Evolutionary conservation across 2,329 filamentous ascomycete genomes (phyloP).

Genomic region (Akanthomyces muscarius): DNA sequence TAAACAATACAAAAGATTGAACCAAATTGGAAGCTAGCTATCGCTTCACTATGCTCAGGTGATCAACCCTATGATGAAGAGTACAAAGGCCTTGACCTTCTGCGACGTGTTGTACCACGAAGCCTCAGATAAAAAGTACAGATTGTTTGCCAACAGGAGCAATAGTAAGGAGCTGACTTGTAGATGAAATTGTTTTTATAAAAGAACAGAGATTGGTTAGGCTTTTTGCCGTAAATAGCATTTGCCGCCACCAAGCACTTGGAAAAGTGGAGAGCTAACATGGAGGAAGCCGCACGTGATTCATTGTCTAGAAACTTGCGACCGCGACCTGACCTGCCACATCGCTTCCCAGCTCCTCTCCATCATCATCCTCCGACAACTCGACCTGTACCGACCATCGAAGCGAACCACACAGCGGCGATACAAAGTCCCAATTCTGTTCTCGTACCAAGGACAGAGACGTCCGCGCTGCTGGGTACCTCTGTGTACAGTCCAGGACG

Average conservation of each 20-base stretch:
- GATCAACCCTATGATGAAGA: no score
- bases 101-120: no score
- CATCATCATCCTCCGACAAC: neutral
- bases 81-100: no score
- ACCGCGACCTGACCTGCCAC: neutral
- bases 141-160: no score
- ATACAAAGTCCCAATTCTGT: neutral
- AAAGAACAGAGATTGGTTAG: no score
- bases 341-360: neutral
- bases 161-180: no score
- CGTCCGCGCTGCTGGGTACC: neutral
- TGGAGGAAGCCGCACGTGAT: conserved; percentile 7
- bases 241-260: no score
- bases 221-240: no score
- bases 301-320: neutral
- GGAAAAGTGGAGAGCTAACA: neutral
- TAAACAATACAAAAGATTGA: neutral
- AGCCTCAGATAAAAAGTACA: no score
- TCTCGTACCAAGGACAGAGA: neutral
- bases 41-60: no score
- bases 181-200: no score
- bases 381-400: conserved; percentile 5
- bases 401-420: neutral
- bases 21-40: no score
- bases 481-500: neutral